These are phyloP conservation scores for Nigrospora oryzae DNA, from an alignment of 2,329 filamentous ascomycete species.

Conservation along the genomic window DNA sequence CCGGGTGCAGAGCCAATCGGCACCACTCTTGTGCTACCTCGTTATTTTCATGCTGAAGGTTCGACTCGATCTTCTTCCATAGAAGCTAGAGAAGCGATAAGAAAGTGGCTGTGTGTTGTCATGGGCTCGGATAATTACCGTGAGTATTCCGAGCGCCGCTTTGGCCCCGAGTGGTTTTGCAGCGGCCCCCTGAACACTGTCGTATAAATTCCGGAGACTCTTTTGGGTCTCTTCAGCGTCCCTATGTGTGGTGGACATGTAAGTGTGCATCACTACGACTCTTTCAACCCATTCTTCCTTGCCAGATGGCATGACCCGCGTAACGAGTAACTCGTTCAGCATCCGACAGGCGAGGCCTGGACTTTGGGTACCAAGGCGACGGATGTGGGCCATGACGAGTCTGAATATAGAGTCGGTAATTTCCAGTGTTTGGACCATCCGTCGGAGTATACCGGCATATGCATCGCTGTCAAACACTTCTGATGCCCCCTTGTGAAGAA, in stretches of 20 bases:
- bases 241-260: slow-evolving; percentile 48
- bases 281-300: slow-evolving; percentile 60
- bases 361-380: slow-evolving; percentile 50
- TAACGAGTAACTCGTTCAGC: slow-evolving; percentile 55
- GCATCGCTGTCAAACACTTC: slow-evolving; percentile 38
- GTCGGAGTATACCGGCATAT: slow-evolving; percentile 45
- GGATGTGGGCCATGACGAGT: slow-evolving; percentile 58
- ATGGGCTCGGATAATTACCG: slow-evolving; percentile 31
- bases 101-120: too few species aligned
- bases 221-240: slow-evolving; percentile 23
- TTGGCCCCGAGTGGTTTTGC: slow-evolving; percentile 43
- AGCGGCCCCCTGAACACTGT: slow-evolving; percentile 32
- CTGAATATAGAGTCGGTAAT: slow-evolving; percentile 57
- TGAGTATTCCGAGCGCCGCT: slow-evolving; percentile 60
- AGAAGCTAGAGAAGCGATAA: slow-evolving; percentile 46
- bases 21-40: slow-evolving; percentile 62
- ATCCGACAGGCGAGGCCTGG: slow-evolving; percentile 37
- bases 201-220: slow-evolving; percentile 13
- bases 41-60: slow-evolving; percentile 43
- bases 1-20: slow-evolving; percentile 51
- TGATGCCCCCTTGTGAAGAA: slow-evolving; percentile 41
- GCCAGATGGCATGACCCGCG: slow-evolving; percentile 39
- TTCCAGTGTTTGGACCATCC: slow-evolving; percentile 52
- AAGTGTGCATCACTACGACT: slow-evolving; percentile 57
- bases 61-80: slow-evolving; percentile 69